Conservation (phyloP, 2,329 filamentous ascomycete genomes). For the Diaporthe ilicicola region DNA sequence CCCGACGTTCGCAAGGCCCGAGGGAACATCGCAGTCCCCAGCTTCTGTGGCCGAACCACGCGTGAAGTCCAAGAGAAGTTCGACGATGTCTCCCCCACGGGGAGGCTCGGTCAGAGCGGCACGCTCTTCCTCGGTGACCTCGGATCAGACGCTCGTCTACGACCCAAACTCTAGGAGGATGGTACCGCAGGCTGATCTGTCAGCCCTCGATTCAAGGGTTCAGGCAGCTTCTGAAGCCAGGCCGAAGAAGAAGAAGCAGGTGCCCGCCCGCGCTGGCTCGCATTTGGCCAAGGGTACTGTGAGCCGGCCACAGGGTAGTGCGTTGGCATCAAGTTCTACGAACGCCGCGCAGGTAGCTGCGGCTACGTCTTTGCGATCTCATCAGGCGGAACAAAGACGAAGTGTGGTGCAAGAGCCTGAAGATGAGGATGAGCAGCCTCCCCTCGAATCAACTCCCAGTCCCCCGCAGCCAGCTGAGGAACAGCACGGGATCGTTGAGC, state of each 20-base stretch:
- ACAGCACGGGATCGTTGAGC: not conserved
- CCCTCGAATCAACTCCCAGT: not conserved
- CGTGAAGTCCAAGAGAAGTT: slow-evolving; percentile 34
- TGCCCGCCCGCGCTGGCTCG: slow-evolving; percentile 50
- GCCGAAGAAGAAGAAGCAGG: slow-evolving; percentile 53
- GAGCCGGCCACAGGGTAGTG: slow-evolving; percentile 58
- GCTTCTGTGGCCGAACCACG: slow-evolving; percentile 17
- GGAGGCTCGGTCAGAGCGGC: slow-evolving; percentile 37
- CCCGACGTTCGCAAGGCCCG: slow-evolving; percentile 20
- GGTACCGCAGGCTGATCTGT: slow-evolving; percentile 57
- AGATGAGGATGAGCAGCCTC: slow-evolving; percentile 28
- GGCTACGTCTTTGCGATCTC: slow-evolving; percentile 25
- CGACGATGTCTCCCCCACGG: slow-evolving; percentile 39
- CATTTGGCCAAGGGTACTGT: slow-evolving; percentile 63
- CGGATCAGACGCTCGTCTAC: slow-evolving; percentile 62
- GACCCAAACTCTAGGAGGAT: slow-evolving; percentile 73
- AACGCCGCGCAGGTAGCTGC: slow-evolving; percentile 29
- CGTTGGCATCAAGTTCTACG: slow-evolving; percentile 45
- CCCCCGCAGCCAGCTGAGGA: not conserved
- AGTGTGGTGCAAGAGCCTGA: slow-evolving; percentile 27
- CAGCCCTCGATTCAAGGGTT: slow-evolving; percentile 52
- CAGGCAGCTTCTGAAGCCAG: slow-evolving; percentile 49
- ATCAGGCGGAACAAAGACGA: slow-evolving; percentile 37
- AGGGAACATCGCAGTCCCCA: slow-evolving; percentile 20
- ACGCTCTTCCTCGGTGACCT: slow-evolving; percentile 38